Percentiles rank a stretch among this genome's conserved stretches.
Conservation (phyloP, 495 filamentous ascomycete species). For the Filosporella fistucella region DNA sequence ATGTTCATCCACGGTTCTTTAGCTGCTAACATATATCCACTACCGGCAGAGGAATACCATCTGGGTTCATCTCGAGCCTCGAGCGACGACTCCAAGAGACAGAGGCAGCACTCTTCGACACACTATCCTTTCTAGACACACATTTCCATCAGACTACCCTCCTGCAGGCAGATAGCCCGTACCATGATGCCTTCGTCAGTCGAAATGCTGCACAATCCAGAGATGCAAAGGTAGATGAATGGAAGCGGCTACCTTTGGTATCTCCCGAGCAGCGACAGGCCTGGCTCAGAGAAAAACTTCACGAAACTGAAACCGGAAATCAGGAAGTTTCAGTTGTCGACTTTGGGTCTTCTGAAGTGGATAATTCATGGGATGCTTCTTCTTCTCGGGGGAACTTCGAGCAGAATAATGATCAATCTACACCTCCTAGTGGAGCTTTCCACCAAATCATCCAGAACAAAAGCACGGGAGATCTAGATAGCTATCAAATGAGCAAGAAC, state of each 20-base stretch:
- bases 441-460: not conserved
- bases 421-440: not conserved
- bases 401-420: not conserved
- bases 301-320: not conserved
- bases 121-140: no score
- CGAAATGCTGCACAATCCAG: not conserved
- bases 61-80: conserved; percentile 1
- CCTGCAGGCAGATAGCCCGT: no score
- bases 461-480: not conserved
- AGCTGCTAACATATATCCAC: no score
- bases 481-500: not conserved
- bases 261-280: not conserved
- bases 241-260: not conserved
- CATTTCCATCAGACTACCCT: no score
- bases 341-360: not conserved
- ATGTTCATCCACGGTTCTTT: no score
- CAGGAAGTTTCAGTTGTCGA: not conserved
- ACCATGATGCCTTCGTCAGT: not conserved
- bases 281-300: conserved; percentile 1
- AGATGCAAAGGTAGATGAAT: conserved; percentile 1
- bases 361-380: not conserved
- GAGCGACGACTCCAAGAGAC: not conserved
- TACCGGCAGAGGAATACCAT: not conserved
- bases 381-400: not conserved
- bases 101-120: not conserved